Evolutionary conservation across 2,329 filamentous ascomycete genomes (phyloP).

Genomic region (Fusarium piperis): DNA sequence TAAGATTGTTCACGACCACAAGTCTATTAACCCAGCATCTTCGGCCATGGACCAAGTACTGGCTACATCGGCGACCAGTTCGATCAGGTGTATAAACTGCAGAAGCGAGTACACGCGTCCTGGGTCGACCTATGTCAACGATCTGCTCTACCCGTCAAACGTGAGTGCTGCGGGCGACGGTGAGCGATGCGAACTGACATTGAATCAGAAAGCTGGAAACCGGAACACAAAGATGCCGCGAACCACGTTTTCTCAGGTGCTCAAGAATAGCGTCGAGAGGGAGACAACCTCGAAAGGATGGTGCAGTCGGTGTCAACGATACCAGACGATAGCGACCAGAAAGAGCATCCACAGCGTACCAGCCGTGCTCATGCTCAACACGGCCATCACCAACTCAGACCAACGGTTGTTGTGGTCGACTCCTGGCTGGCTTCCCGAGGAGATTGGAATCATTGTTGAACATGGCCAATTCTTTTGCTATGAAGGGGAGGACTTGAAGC

Average conservation of each 20-base stretch:
- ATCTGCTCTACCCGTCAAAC: constrained; percentile 78
- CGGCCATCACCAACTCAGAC: constrained; percentile 76
- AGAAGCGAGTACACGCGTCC: constrained; percentile 84
- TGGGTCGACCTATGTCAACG: constrained; percentile 83
- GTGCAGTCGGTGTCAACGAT: constrained; percentile 91
- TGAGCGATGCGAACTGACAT: constrained; percentile 4
- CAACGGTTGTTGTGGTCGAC: constrained; percentile 86
- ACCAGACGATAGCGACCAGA: constrained; percentile 85
- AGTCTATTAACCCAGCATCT: constrained; percentile 69
- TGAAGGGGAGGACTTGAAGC: constrained; percentile 87
- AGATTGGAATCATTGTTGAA: constrained; percentile 92
- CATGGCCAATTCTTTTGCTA: constrained; percentile 95
- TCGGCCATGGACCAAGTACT: constrained; percentile 77
- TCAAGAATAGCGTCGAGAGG: constrained; percentile 92
- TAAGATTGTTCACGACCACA: constrained; percentile 80
- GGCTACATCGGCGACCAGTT: constrained; percentile 75
- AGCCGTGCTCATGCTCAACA: constrained; percentile 88
- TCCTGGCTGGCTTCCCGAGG: constrained; percentile 90
- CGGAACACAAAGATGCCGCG: constrained; percentile 62
- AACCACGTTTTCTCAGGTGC: constrained; percentile 83
- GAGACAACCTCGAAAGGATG: constrained; percentile 91
- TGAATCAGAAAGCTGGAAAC: constrained; percentile 55
- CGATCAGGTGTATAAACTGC: constrained; percentile 87
- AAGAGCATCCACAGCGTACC: constrained; percentile 87
- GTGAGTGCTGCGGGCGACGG: constrained; percentile 36